Base-by-base conservation (phyloP, 1,284 basidiomycete genomes). In the Vanrija sp. region DNA sequence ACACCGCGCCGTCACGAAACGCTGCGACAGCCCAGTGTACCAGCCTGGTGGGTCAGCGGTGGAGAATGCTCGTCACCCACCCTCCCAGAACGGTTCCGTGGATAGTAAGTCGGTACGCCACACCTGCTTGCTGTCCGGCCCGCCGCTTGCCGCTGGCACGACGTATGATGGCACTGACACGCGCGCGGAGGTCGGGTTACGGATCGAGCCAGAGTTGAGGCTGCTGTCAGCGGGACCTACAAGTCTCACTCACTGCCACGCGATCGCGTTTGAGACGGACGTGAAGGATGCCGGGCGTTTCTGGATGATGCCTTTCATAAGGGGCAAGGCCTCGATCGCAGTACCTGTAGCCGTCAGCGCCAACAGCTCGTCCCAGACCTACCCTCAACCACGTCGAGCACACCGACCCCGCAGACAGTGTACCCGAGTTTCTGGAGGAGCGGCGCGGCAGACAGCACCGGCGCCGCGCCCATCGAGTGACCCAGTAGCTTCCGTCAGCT, bases 381-480 rank as follows among this genome's bases (percentile, higher is more conserved):
- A 89, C 90, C 95, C 81, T 99, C 95, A 0, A 99, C 96, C 7
- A 98, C 92, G 66, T 98, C 96, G 1, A 99, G 79, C 1, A 97
- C 92, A 1, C 85, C 84, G 1, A 97, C 87, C 0, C 96, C 95
- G 0, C 84, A 81, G 0, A 97, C 80, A 6, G 80, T 80, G 63
- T 89, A 94, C 44, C 85, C 83, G 19, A 78, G 78, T 45, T 83
- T 80, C 55, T 89, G 82, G 1, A 97, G 79, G 8, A 77, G 67
- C 0, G 88, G 83, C 58, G 83, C 85, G 1, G 86, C 82, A 12
- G 85, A 83, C 3, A 88, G 83, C n/a, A 89, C 82, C 1, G 94
- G 91, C 0, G 90, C 87, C 16, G 91, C 91, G 12, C 93, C 93
- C 86, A 95, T 91, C 60, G 89, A 91, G 68, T 94, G 91, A 0